Conservation (phyloP, 1,139 yeast species). For the Groenewaldozyma sp. region DNA sequence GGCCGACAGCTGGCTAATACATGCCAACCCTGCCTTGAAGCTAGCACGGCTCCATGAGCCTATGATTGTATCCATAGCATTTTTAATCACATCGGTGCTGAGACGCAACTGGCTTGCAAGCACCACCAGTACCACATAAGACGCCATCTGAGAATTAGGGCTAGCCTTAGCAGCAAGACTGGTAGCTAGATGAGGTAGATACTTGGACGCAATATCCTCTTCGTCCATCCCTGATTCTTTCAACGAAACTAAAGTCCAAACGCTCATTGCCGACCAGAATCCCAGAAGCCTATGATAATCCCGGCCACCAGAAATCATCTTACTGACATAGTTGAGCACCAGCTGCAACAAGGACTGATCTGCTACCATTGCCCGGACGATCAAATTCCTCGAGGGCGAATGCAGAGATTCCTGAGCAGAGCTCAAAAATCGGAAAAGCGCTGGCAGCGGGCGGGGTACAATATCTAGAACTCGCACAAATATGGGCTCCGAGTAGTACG, state of each 20-base stretch:
- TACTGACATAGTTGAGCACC: slow-evolving; percentile 51
- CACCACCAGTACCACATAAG: slow-evolving; percentile 74
- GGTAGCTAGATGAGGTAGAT: slow-evolving; percentile 37
- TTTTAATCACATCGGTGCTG: slow-evolving; percentile 50
- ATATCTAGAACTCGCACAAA: slow-evolving; percentile 69
- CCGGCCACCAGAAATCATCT: slow-evolving; percentile 33
- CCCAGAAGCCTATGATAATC: slow-evolving; percentile 61
- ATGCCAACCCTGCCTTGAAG: slow-evolving; percentile 29
- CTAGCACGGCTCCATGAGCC: slow-evolving; percentile 35
- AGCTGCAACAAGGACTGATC: slow-evolving; percentile 61
- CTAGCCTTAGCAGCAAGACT: slow-evolving; percentile 27
- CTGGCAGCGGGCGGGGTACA: slow-evolving; percentile 55
- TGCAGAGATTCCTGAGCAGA: slow-evolving; percentile 59
- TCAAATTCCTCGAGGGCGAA: slow-evolving; percentile 57
- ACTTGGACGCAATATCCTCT: slow-evolving; percentile 34
- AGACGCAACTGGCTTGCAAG: slow-evolving; percentile 65
- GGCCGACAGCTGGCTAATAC: slow-evolving; percentile 29
- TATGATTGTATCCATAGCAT: slow-evolving; percentile 63
- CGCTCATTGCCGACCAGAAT: slow-evolving; percentile 68
- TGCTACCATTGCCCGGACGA: slow-evolving; percentile 59
- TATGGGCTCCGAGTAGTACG: slow-evolving; percentile 64
- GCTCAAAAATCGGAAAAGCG: slow-evolving; percentile 60
- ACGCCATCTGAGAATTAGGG: slow-evolving; percentile 68
- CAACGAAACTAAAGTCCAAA: slow-evolving; percentile 51
- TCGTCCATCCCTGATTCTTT: slow-evolving; percentile 29